Evolutionary conservation across 2,329 filamentous ascomycete species (phyloP), one percentile per base, ranked within the genome.

Genomic region (Harringtonia lauricola): DNA sequence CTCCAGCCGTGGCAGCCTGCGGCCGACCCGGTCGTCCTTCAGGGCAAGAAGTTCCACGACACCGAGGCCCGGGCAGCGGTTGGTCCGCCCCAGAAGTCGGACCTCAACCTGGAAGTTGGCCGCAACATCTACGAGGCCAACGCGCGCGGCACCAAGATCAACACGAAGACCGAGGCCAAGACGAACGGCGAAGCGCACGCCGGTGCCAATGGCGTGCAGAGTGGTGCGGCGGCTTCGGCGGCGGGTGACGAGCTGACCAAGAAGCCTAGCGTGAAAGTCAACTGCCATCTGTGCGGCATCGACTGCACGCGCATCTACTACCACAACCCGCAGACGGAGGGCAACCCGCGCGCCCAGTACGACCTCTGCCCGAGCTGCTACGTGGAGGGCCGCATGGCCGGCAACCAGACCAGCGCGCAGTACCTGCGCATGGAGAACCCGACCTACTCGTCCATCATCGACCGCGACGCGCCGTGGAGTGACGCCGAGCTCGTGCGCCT

Each of bases 91-190:
- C 68, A 74, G 45, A 95, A 94, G 66, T 71, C 77, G 28, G 89
- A 95, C 54, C 72, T 92, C 47, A 95, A 94, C 58, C 74, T 95
- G n/a, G 85, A 95, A 58, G 81, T 96, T 47, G 83, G 88, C 50
- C 86, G 92, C 50, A 96, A 95, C 61, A 88, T 96, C 46, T 98
- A 95, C 65, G 90, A 98, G 56, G 79, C 86, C 47, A 88, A 84
- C 59, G 84, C 89, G 53, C 90, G 94, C 64, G 84, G 65, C 38
- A 64, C 68, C 7, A 69, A 94, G 56, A 70, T 94, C 39, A 82
- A 75, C 36, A 26, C 24, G 7, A 83, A 85, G 53, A 62, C 72
- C 1, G 81, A 85, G 41, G 71, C 71, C 49, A 86, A 86, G 60
- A 73, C 82, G 10, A 90, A 90, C 54, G 85, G 87, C 40, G 87